Base-by-base conservation (phyloP, 208 protist species). In the Crithidia bombi region DNA sequence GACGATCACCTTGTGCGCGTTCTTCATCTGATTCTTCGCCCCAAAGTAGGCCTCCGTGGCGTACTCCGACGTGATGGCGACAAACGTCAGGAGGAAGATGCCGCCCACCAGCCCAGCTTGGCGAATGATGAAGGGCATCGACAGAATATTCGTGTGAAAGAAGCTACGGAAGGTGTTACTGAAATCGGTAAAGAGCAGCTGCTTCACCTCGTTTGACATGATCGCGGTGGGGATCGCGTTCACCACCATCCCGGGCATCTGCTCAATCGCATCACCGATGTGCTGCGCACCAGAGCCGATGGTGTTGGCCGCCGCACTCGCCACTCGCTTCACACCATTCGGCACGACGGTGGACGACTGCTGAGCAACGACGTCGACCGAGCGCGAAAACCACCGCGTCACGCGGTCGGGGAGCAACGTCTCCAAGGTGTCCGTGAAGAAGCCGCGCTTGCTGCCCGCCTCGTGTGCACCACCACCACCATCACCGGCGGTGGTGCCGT, bases 101-200 rank as follows among this genome's bases (percentile, higher is more conserved):
- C 80, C 83, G 38, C 77, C 81, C 25, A 80, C 44, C 17, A 84
- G 68, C 3, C 80, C 83, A 5, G 83, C 78, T 65, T 83, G 68
- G n/a, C 78, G 52, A 26, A 89, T 75, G 11, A 89, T 65, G 23
- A 82, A 89, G 12, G 83, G 83, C 64, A 86, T 86, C 4, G 80
- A 81, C 10, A 86, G 58, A 12, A 85, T 71, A 58, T 89, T 86
- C 15, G 81, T 86, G 75, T 82, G 81, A 35, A 82, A 86, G 64
- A 86, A 86, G 56, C 69, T 74, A 36, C 81, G 72, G 56, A 86
- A 72, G 32, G 78, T 82, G 78, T 84, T 87, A 46, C 71, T 78
- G 25, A 82, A 83, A 63, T 83, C 78, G 0, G 67, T 75, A 58
- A 87, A 87, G 69, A 87, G 43, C 0, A 83, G 69, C 52, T 72